Evolutionary conservation across 2,329 filamentous ascomycete genomes (phyloP), one percentile per base, ranked within the genome.

Genomic region (Diaporthe sp.): DNA sequence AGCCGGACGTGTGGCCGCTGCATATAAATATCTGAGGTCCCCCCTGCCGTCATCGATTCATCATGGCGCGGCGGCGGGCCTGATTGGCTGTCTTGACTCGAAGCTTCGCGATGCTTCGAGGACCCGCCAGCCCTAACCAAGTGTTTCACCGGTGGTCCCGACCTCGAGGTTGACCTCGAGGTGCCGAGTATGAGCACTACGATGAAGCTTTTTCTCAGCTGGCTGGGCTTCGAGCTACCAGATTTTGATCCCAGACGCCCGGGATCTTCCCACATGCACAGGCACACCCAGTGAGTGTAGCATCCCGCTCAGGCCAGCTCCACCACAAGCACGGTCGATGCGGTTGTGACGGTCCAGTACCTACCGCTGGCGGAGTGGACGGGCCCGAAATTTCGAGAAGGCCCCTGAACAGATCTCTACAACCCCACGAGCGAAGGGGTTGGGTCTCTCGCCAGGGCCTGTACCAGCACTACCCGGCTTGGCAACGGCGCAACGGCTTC

Each of bases 21-120:
- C 22, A 35, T 38, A 30, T 54, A 68, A 28, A 68, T 35, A 40
- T 12, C 25, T 47, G 60, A 64, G 25, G 60, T 30, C 60, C 33
- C 30, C 30, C 8, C n/a, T 40, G n/a, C 45, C 64, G 64, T 54
- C 64, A 68, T 54, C 25, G 64, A 28, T 28, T 40, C 33, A 68
- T 68, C 47, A 40, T 40, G n/a, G 10, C 33, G 33, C 52, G 15
- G 35, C 33, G 25, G 33, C n/a, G 15, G 9, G 47, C 52, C 45
- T 35, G 50, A 40, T 66, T 61, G 30, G 40, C 30, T 58, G 55
- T 47, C 66, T 71, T 54, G 72, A 71, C 57, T 71, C 13, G 67
- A 71, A 57, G 42, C 22, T 57, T 71, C 73, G 58, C 61, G 73
- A 64, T 35, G 45, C 69, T 52, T 57, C 69, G 73, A 25, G 35